These are phyloP conservation scores for Marasmius tenuissimus DNA, from an alignment of 1,284 basidiomycete genomes.

Conservation along the genomic window DNA sequence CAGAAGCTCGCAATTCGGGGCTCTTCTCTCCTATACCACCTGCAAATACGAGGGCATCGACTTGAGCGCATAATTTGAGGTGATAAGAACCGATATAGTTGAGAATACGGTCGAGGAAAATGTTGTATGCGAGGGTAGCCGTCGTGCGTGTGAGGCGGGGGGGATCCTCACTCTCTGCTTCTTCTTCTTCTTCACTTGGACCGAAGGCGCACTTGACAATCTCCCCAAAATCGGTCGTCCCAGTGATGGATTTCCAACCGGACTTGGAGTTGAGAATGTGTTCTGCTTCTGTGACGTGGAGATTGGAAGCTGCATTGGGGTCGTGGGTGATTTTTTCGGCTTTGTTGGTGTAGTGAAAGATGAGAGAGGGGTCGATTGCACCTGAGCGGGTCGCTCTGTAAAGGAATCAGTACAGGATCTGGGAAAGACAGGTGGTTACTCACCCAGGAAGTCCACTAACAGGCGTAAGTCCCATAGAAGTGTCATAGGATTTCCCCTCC, in stretches of 20 bases:
- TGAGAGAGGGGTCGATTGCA: constrained; percentile 78
- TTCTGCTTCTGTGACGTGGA: constrained; percentile 72
- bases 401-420: neutral
- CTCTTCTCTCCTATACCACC: constrained; percentile 86
- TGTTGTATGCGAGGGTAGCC: constrained; percentile 60
- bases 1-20: constrained; percentile 55
- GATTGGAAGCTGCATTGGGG: constrained; percentile 42
- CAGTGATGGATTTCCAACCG: constrained; percentile 75
- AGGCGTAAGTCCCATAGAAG: constrained; percentile 82
- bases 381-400: constrained; percentile 74
- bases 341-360: constrained; percentile 82
- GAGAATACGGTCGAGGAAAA: constrained; percentile 76
- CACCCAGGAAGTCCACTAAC: constrained; percentile 74
- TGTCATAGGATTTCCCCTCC: constrained; percentile 74
- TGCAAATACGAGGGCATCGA: constrained; percentile 83
- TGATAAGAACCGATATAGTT: constrained; percentile 75
- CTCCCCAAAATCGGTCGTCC: constrained; percentile 75
- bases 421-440: neutral
- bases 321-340: constrained; percentile 56
- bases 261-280: constrained; percentile 74
- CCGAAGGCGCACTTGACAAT: constrained; percentile 44
- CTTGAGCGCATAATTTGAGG: constrained; percentile 61
- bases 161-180: constrained; percentile 26
- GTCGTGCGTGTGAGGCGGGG: neutral
- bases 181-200: constrained; percentile 23